Conservation (phyloP, 306 rosid genomes). For the Prunus persica region Prunus_persica_NCBIv2 NC_034011.1:25553501-25554000, state of each 20-base stretch:
- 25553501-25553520: conserved; percentile 68
- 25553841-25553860: conserved; percentile 61
- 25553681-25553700: conserved; percentile 53
- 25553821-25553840: conserved; percentile 32
- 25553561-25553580: conserved; percentile 53
- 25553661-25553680: conserved; percentile 55
- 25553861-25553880: conserved; percentile 54
- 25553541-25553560: conserved; percentile 73
- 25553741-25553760: conserved; percentile 60
- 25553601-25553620: conserved; percentile 76
- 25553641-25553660: conserved; percentile 74
- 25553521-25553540: conserved; percentile 82
- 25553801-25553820: conserved; percentile 29
- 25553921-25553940: conserved; percentile 49
- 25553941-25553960: conserved; percentile 57
- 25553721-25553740: conserved; percentile 45
- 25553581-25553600: conserved; percentile 80
- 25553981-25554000: conserved; percentile 54
- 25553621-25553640: conserved; percentile 67
- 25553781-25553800: conserved; percentile 68
- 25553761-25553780: conserved; percentile 73
- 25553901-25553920: conserved; percentile 50
- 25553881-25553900: conserved; percentile 86
- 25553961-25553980: conserved; percentile 51
- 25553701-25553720: conserved; percentile 59